These are phyloP conservation scores for Penicillium sp. DNA, from an alignment of 2,329 filamentous ascomycete species.

Conservation along the genomic window DNA sequence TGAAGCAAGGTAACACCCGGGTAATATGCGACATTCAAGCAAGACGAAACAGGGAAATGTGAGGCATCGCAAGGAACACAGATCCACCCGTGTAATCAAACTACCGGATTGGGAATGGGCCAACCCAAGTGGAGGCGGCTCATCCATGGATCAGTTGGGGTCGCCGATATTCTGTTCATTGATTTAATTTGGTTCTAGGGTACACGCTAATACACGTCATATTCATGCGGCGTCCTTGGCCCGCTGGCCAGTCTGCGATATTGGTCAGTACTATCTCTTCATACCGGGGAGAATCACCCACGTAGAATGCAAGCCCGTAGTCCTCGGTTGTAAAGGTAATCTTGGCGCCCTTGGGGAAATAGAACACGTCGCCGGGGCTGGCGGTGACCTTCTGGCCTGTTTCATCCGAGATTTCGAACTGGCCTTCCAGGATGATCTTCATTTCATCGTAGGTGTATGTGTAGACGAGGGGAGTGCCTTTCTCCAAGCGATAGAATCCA, in stretches of 20 bases:
- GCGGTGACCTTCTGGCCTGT: conserved; percentile 60
- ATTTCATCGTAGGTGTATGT: conserved; percentile 70
- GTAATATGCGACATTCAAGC: background rate
- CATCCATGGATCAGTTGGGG: conserved; percentile 21
- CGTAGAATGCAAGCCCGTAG: conserved; percentile 61
- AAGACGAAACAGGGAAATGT: background rate
- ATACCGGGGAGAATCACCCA: conserved; percentile 25
- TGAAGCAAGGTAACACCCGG: background rate
- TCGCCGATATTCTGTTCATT: conserved; percentile 8
- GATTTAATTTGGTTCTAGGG: background rate
- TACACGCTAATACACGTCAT: background rate
- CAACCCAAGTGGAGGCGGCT: conserved; percentile 1
- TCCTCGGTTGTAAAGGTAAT: conserved; percentile 65
- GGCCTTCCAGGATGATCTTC: conserved; percentile 70
- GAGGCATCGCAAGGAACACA: conserved; percentile 1
- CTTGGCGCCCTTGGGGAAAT: conserved; percentile 64
- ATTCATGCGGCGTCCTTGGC: conserved; percentile 27
- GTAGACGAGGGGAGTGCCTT: conserved; percentile 66
- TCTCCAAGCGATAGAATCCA: conserved; percentile 67
- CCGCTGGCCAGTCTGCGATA: conserved; percentile 31
- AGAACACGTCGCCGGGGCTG: conserved; percentile 64
- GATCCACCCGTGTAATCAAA: conserved; percentile 17
- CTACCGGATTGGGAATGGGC: conserved; percentile 21
- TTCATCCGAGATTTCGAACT: conserved; percentile 63
- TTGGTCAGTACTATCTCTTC: conserved; percentile 4